These are phyloP conservation scores for Lentinula edodes DNA, from an alignment of 768 basidiomycete genomes.

Conservation along the genomic window DNA sequence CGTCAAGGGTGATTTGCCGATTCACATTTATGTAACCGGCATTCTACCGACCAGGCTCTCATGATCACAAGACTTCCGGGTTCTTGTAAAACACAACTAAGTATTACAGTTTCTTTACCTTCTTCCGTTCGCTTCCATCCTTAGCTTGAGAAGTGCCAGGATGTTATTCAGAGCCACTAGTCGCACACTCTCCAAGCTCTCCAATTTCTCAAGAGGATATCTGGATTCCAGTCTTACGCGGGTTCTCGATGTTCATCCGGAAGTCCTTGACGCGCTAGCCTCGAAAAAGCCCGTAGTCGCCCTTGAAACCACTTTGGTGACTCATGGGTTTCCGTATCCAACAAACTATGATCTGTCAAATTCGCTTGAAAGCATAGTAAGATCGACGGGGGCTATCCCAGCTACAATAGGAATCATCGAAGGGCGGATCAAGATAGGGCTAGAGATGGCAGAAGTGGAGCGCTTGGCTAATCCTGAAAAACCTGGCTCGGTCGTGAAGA, in stretches of 20 bases:
- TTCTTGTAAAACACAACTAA: no score
- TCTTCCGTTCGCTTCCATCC: background rate
- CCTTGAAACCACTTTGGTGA: conserved; percentile 87
- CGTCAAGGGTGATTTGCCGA: background rate
- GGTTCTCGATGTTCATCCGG: conserved; percentile 69
- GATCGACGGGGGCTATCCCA: conserved; percentile 73
- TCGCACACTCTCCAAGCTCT: background rate
- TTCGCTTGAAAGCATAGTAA: conserved; percentile 69
- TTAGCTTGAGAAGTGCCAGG: background rate
- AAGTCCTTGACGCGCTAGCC: conserved; percentile 76
- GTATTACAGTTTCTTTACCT: no score
- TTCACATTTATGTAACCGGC: background rate
- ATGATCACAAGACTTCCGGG: no score
- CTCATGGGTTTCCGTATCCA: conserved; percentile 88
- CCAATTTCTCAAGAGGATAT: background rate
- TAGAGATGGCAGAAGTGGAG: conserved; percentile 59
- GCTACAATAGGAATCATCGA: conserved; percentile 85
- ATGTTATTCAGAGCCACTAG: background rate
- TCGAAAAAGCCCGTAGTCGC: conserved; percentile 72
- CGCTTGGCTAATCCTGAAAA: conserved; percentile 51
- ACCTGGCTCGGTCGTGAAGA: conserved; percentile 44
- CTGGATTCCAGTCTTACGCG: background rate
- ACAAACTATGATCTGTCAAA: conserved; percentile 65
- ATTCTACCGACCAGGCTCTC: background rate
- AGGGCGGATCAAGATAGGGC: conserved; percentile 84